These are phyloP conservation scores for Plantago coronopus DNA, from an alignment of 305 asterid genomes.

Conservation along the genomic window DNA sequence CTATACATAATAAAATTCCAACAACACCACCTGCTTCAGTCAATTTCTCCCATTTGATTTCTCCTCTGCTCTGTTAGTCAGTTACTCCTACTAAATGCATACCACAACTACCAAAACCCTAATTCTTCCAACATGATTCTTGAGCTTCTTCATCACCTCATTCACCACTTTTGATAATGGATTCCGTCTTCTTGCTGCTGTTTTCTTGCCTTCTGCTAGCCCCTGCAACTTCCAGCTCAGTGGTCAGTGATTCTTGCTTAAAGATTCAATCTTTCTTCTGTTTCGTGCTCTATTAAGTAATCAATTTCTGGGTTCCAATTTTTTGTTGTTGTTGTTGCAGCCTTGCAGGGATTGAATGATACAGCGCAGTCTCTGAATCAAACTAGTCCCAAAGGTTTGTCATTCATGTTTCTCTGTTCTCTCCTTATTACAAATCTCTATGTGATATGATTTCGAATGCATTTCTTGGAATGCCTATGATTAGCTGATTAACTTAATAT, in stretches of 20 bases:
- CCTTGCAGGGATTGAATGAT: conserved; percentile 32
- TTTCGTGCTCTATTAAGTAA: neutral
- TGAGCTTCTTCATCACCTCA: no score
- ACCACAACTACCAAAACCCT: neutral
- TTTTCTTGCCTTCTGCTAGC: conserved; percentile 31
- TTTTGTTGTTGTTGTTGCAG: neutral
- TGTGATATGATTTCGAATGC: neutral
- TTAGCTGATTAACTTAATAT: neutral
- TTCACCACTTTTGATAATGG: neutral
- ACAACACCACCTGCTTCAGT: no score
- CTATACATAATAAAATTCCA: no score
- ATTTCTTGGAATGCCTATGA: neutral
- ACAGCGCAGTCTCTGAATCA: conserved; percentile 34
- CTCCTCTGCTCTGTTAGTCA: no score
- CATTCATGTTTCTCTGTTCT: conserved; percentile 1
- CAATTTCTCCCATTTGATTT: no score
- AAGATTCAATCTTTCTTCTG: neutral
- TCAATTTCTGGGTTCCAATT: neutral
- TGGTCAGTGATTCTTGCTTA: conserved; percentile 22
- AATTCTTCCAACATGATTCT: no score
- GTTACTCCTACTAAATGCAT: neutral
- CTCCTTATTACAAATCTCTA: conserved; percentile 2
- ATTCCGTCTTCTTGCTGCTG: conserved; percentile 22
- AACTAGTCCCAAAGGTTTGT: conserved; percentile 37
- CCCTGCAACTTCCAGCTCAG: conserved; percentile 37